phyloP scores from a whole-genome alignment of 2,329 filamentous ascomycete species.

The Pezicula neosporulosa region DNA sequence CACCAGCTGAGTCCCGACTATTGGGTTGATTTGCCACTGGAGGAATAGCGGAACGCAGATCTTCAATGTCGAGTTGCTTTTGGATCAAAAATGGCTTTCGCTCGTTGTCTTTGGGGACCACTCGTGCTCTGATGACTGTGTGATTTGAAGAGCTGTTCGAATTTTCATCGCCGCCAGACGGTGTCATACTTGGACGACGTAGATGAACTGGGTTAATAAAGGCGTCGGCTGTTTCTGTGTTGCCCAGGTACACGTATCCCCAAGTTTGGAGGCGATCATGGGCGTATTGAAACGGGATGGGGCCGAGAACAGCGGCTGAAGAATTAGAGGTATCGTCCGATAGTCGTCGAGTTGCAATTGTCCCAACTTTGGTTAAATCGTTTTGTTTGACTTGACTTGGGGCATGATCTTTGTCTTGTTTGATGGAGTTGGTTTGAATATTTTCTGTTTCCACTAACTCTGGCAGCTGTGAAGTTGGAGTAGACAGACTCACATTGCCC shows the following conservation, averaged over 20 bases:
- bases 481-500: not conserved
- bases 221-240: constrained; percentile 39
- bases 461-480: constrained; percentile 7
- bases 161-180: constrained; percentile 3
- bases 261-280: constrained; percentile 37
- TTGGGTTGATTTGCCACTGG: constrained; percentile 20
- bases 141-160: not conserved
- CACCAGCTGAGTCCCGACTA: not conserved
- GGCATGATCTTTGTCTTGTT: not conserved
- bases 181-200: constrained; percentile 35
- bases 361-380: constrained; percentile 1
- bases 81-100: constrained; percentile 44
- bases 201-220: constrained; percentile 32
- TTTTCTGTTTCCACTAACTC: constrained; percentile 6
- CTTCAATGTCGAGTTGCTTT: constrained; percentile 46
- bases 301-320: not conserved
- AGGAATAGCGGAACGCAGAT: constrained; percentile 42
- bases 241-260: constrained; percentile 38
- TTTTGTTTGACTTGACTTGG: not conserved
- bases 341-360: not conserved
- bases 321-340: not conserved
- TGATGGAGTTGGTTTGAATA: not conserved
- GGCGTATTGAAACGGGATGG: constrained; percentile 21
- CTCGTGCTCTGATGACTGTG: constrained; percentile 39
- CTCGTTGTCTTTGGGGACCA: constrained; percentile 36